A percentile compares a stretch with the other conserved stretches of the same genome.
phyloP scores from a whole-genome alignment of 2,329 filamentous ascomycete species.

The Botrytis galanthina region DNA sequence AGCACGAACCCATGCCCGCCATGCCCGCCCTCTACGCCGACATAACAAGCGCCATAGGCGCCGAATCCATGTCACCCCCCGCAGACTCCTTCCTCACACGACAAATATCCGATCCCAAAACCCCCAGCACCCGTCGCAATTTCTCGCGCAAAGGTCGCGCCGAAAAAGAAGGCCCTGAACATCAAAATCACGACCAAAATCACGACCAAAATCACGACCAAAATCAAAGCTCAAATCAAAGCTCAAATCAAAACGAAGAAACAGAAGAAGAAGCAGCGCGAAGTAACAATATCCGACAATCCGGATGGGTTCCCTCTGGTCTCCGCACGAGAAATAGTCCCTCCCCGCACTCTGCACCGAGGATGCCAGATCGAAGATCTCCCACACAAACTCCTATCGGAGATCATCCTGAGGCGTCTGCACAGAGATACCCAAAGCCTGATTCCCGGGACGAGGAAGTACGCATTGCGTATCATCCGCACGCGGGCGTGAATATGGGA shows the following conservation, averaged over 20 bases:
- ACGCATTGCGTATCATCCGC: constrained; percentile 1
- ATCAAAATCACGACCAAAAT: neutral
- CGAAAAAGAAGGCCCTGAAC: neutral
- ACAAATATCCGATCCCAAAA: neutral
- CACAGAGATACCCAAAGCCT: neutral
- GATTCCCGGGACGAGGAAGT: neutral
- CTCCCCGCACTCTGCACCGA: neutral
- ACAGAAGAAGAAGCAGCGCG: neutral
- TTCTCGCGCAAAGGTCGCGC: constrained; percentile 18
- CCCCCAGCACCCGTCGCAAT: neutral
- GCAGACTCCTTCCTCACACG: neutral
- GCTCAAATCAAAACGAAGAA: neutral
- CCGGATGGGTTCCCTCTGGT: constrained; percentile 5
- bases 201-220: neutral
- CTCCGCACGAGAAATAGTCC: constrained; percentile 1
- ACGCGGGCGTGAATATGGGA: neutral
- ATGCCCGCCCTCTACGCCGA: constrained; percentile 16
- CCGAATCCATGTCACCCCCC: neutral
- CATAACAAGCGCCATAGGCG: neutral
- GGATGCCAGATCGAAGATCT: neutral
- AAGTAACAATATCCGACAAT: constrained; percentile 6
- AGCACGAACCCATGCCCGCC: constrained; percentile 13
- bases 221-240: no score
- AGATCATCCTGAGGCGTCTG: neutral
- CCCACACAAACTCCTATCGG: neutral